Evolutionary conservation across 768 basidiomycete genomes (phyloP).

Genomic region (Cantharellus cinnabarinus): DNA sequence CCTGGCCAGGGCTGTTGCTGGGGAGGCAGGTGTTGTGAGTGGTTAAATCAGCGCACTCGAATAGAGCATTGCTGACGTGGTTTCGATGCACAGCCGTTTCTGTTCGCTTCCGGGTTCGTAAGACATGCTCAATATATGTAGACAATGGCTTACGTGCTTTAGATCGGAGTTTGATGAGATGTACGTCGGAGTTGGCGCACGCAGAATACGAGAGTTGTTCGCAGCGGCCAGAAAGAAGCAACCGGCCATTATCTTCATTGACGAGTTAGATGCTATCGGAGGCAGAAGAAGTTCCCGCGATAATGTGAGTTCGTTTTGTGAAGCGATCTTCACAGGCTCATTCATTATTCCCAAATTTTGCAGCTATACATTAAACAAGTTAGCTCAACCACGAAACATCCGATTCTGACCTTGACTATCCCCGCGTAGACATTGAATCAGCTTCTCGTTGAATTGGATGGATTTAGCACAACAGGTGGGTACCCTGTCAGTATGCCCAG

Average conservation of each 20-base stretch:
- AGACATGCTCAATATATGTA: neutral
- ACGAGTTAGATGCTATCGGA: conserved; percentile 87
- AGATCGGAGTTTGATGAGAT: conserved; percentile 96
- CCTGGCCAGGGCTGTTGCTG: conserved; percentile 91
- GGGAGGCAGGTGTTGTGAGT: conserved; percentile 71
- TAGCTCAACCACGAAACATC: conserved; percentile 1
- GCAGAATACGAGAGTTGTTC: conserved; percentile 88
- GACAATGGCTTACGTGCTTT: neutral
- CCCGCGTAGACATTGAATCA: conserved; percentile 58
- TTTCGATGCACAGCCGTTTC: conserved; percentile 37
- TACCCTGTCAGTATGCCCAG: too few relatives aligned
- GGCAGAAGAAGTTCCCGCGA: conserved; percentile 68
- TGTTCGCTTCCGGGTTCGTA: conserved; percentile 77
- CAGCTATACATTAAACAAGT: conserved; percentile 52
- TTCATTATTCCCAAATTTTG: conserved; percentile 14
- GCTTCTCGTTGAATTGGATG: conserved; percentile 91
- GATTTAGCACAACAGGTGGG: conserved; percentile 57
- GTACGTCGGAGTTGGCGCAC: conserved; percentile 82
- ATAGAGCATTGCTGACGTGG: neutral
- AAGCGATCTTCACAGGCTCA: conserved; percentile 16
- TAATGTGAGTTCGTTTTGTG: conserved; percentile 18
- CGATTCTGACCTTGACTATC: neutral
- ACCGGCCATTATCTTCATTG: conserved; percentile 96
- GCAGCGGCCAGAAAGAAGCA: conserved; percentile 83
- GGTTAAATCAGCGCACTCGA: neutral